These are phyloP conservation scores for Penicillium malachiteum DNA, from an alignment of 495 filamentous ascomycete genomes.

Conservation along the genomic window DNA sequence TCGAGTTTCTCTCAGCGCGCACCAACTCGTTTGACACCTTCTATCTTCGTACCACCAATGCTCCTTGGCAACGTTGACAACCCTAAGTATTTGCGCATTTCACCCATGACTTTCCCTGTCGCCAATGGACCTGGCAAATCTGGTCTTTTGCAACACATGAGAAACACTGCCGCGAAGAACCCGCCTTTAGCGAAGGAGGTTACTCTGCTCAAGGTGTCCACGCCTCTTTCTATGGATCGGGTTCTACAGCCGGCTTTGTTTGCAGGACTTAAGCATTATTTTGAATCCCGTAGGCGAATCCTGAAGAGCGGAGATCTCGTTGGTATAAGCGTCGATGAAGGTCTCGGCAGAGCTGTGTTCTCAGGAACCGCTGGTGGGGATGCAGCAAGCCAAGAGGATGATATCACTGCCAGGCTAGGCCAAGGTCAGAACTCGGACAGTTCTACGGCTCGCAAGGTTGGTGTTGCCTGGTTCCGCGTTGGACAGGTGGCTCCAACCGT, in stretches of 20 bases:
- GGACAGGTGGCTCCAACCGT: slow-evolving; percentile 62
- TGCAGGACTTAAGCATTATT: slow-evolving; percentile 79
- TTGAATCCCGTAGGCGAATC: slow-evolving; percentile 73
- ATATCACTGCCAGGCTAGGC: slow-evolving; percentile 53
- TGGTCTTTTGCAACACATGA: slow-evolving; percentile 40
- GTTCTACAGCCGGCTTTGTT: slow-evolving; percentile 80
- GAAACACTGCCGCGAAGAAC: slow-evolving; percentile 52
- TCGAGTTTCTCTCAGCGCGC: slow-evolving; percentile 53
- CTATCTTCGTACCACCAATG: slow-evolving; percentile 79
- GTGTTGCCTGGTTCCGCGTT: slow-evolving; percentile 87
- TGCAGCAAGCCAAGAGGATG: slow-evolving; percentile 60
- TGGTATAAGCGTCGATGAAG: slow-evolving; percentile 79
- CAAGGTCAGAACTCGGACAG: slow-evolving; percentile 26
- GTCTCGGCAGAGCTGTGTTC: slow-evolving; percentile 73
- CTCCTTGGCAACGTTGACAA: slow-evolving; percentile 79
- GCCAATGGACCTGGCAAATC: slow-evolving; percentile 33
- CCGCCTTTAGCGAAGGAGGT: slow-evolving; percentile 90
- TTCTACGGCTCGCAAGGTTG: slow-evolving; percentile 41
- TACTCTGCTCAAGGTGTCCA: slow-evolving; percentile 84
- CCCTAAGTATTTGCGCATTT: slow-evolving; percentile 70
- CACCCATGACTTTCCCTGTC: slow-evolving; percentile 54
- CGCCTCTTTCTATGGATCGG: slow-evolving; percentile 81
- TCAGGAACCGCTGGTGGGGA: slow-evolving; percentile 55
- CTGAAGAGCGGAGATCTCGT: slow-evolving; percentile 84
- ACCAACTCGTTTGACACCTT: slow-evolving; percentile 44